A percentile compares a stretch with the other conserved stretches of the same genome.
Conservation (phyloP, 208 protist species). For the Novymonas esmeraldas region DNA sequence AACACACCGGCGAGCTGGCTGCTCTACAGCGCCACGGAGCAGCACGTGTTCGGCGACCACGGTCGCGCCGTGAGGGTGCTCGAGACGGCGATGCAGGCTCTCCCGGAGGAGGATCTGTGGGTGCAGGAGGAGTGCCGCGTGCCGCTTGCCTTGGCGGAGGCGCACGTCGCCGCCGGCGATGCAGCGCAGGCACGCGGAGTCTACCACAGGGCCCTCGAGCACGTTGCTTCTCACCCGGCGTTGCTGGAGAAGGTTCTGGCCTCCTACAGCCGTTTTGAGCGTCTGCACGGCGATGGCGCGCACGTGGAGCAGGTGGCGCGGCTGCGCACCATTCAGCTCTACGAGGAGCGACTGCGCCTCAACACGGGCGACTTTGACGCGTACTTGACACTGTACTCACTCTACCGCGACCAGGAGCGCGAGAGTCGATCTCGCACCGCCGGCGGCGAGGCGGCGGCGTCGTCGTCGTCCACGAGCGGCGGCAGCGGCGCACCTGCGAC, state of each 20-base stretch:
- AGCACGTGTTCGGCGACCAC: constrained; percentile 54
- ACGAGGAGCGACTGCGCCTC: constrained; percentile 53
- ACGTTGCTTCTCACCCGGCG: constrained; percentile 28
- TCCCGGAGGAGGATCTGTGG: constrained; percentile 60
- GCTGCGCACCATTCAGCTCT: constrained; percentile 57
- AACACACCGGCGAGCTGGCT: constrained; percentile 85
- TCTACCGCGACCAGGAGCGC: constrained; percentile 51
- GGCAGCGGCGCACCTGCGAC: not conserved
- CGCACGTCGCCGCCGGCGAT: constrained; percentile 31
- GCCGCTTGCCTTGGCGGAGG: constrained; percentile 70
- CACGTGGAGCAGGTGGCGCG: constrained; percentile 41
- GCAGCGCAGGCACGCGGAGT: constrained; percentile 46
- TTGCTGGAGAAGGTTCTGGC: constrained; percentile 57
- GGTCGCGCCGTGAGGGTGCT: constrained; percentile 65
- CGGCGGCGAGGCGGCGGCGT: not conserved
- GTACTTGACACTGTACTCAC: constrained; percentile 69
- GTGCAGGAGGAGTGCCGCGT: constrained; percentile 56
- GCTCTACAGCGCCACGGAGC: constrained; percentile 90
- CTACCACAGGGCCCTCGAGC: constrained; percentile 58
- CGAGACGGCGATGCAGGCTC: constrained; percentile 67
- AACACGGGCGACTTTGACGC: constrained; percentile 72
- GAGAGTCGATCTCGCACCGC: constrained; percentile 5
- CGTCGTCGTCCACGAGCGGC: not conserved
- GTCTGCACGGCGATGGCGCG: constrained; percentile 43
- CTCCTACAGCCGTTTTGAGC: constrained; percentile 73